phyloP scores from a whole-genome alignment of 306 rosid species.

The Pterocarpus macrocarpus region DNA sequence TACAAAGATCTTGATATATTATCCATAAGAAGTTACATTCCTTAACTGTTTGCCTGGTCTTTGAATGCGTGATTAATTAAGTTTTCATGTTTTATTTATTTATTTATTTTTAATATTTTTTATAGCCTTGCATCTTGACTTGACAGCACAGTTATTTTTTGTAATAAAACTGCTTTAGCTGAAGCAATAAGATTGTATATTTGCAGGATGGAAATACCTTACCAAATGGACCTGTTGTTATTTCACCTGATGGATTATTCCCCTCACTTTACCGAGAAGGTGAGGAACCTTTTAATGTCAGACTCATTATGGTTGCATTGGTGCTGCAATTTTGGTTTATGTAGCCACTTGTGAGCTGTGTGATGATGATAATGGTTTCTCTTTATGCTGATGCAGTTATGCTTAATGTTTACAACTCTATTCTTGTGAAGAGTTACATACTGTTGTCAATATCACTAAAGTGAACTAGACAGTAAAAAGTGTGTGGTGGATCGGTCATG shows the following conservation, averaged over 20 bases:
- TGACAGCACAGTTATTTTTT: not conserved
- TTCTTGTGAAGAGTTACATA: not conserved
- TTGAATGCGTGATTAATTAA: not conserved
- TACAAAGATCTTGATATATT: constrained; percentile 17
- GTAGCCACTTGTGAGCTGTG: constrained; percentile 17
- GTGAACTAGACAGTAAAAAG: not conserved
- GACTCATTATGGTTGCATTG: constrained; percentile 23
- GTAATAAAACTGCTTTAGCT: constrained; percentile 36
- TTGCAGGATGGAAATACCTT: constrained; percentile 90
- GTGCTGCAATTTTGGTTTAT: constrained; percentile 25
- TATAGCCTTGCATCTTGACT: constrained; percentile 17
- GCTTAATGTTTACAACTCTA: constrained; percentile 2
- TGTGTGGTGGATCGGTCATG: not conserved
- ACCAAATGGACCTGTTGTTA: constrained; percentile 94
- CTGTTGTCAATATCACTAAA: constrained; percentile 1
- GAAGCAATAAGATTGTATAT: constrained; percentile 21
- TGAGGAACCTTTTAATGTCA: constrained; percentile 50
- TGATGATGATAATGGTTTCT: constrained; percentile 6
- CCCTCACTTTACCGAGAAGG: constrained; percentile 97
- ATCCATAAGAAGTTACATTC: not conserved
- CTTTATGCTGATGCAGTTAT: not conserved
- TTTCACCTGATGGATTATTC: constrained; percentile 95
- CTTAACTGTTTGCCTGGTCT: not conserved
- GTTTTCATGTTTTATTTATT: not conserved
- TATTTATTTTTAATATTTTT: not conserved